A percentile compares a stretch with the other conserved stretches of the same genome.
Conservation (phyloP, 1,139 yeast genomes). For the Candida sp. region DNA sequence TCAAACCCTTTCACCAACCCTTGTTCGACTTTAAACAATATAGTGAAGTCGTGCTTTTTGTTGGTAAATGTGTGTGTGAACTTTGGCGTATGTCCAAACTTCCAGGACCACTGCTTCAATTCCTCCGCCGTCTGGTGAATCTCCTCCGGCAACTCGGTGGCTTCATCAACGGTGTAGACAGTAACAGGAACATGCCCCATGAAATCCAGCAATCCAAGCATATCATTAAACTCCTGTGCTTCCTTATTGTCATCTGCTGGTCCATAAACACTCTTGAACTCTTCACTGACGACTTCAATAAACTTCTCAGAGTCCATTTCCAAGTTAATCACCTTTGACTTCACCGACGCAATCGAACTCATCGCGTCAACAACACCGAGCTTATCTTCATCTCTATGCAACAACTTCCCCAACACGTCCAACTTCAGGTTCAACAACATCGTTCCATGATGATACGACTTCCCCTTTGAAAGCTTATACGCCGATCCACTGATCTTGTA, state of each 20-base stretch:
- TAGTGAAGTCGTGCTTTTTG: slow-evolving; percentile 29
- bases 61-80: slow-evolving; percentile 53
- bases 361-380: slow-evolving; percentile 57
- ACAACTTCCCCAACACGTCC: slow-evolving; percentile 55
- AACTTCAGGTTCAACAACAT: slow-evolving; percentile 80
- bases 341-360: slow-evolving; percentile 74
- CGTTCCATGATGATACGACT: slow-evolving; percentile 96
- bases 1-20: slow-evolving; percentile 28
- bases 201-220: slow-evolving; percentile 41
- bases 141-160: slow-evolving; percentile 47
- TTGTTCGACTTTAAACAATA: slow-evolving; percentile 48
- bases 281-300: slow-evolving; percentile 45
- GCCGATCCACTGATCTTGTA: slow-evolving; percentile 91
- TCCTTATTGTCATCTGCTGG: slow-evolving; percentile 13
- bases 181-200: slow-evolving; percentile 20
- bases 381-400: slow-evolving; percentile 50
- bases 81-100: slow-evolving; percentile 71
- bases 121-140: slow-evolving; percentile 46
- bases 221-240: slow-evolving; percentile 27
- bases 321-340: slow-evolving; percentile 75
- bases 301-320: slow-evolving; percentile 51
- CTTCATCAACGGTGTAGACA: slow-evolving; percentile 26
- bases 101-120: slow-evolving; percentile 70
- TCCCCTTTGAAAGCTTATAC: slow-evolving; percentile 80
- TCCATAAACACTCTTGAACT: slow-evolving; percentile 47